phyloP scores from a whole-genome alignment of 345 rosid genomes.

The Eucalyptus tenuipes region DNA sequence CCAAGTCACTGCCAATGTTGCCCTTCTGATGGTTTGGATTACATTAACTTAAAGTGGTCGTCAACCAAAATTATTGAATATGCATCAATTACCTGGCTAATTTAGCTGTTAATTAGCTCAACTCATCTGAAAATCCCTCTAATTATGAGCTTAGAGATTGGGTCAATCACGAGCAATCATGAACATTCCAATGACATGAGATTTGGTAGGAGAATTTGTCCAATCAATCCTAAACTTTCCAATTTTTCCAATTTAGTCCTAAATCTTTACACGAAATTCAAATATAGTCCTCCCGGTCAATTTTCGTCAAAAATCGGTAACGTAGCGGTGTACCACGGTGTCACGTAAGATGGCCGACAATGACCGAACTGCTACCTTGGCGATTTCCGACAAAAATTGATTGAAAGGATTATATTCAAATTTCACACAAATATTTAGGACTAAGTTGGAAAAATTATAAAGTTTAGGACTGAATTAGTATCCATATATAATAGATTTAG shows the following conservation, averaged over 20 bases:
- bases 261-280: not conserved
- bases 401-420: not conserved
- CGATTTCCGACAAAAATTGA: not conserved
- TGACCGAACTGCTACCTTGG: rapidly evolving
- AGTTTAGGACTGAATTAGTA: not conserved
- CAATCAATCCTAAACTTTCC: not conserved
- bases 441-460: not conserved
- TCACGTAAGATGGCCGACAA: not conserved
- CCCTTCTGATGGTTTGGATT: not conserved
- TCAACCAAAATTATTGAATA: not conserved
- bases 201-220: not conserved
- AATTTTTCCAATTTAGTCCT: not conserved
- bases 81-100: not conserved
- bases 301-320: not conserved
- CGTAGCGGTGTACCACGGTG: rapidly evolving
- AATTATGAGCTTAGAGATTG: not conserved
- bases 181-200: not conserved
- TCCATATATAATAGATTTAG: not conserved
- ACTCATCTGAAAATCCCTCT: not conserved
- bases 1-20: not conserved
- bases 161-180: not conserved
- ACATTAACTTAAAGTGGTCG: not conserved
- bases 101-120: not conserved
- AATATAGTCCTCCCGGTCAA: not conserved
- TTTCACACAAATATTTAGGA: not conserved